Conservation (phyloP, 768 basidiomycete genomes). For the Pleurotus djamor region DNA sequence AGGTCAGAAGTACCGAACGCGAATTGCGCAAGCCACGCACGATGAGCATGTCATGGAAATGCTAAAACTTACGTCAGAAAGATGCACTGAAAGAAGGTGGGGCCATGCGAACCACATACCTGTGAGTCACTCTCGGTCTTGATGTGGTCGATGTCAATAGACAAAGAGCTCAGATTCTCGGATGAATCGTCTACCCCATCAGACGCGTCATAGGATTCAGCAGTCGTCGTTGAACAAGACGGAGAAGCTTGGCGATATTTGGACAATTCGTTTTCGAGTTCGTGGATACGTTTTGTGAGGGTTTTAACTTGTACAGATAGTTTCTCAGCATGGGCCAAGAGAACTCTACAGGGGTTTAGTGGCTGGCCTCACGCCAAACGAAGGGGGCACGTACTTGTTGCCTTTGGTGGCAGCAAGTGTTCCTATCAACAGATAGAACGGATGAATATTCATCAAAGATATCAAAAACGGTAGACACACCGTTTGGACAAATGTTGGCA, state of each 20-base stretch:
- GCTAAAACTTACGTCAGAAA: conserved; percentile 18
- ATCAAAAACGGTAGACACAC: conserved; percentile 19
- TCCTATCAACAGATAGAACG: conserved; percentile 20
- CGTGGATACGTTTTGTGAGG: conserved; percentile 37
- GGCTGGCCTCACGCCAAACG: not conserved
- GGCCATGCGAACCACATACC: conserved; percentile 23
- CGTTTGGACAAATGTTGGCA: conserved; percentile 48
- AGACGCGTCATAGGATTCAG: not conserved
- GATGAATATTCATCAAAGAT: not conserved
- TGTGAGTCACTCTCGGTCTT: conserved; percentile 52
- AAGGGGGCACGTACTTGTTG: conserved; percentile 39
- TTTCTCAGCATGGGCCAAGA: conserved; percentile 47
- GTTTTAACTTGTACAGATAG: conserved; percentile 45
- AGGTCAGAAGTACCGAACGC: not conserved
- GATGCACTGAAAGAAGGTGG: too few relatives aligned
- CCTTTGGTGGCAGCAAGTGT: conserved; percentile 53
- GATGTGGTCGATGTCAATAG: conserved; percentile 43
- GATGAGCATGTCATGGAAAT: conserved; percentile 35
- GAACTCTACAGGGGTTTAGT: conserved; percentile 30
- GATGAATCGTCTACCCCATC: conserved; percentile 26
- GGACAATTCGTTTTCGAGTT: conserved; percentile 41
- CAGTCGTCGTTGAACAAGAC: not conserved
- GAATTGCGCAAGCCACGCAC: conserved; percentile 15
- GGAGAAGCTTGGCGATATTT: not conserved
- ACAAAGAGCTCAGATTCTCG: conserved; percentile 43